Percentiles rank a stretch among this genome's conserved stretches.
These are phyloP conservation scores for Pachyrhizus erosus DNA, from an alignment of 306 rosid species.

Conservation along the genomic window DNA sequence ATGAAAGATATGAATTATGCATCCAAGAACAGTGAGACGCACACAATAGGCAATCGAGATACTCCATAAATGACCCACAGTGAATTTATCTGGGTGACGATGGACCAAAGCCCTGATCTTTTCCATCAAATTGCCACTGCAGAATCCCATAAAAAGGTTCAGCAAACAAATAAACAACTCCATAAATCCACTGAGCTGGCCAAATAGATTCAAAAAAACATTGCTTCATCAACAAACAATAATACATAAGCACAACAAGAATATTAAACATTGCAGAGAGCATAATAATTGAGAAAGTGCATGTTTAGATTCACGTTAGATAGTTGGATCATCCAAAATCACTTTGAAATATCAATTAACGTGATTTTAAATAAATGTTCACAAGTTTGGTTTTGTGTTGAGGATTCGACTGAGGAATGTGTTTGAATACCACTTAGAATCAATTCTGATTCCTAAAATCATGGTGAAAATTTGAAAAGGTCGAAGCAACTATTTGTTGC, in stretches of 20 bases:
- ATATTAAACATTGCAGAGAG: background rate
- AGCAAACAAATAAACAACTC: slow-evolving; percentile 35
- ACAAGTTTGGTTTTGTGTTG: background rate
- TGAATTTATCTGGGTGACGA: slow-evolving; percentile 82
- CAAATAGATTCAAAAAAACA: slow-evolving; percentile 32
- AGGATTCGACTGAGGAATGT: too few relatives aligned
- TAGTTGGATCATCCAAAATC: background rate
- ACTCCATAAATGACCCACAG: slow-evolving; percentile 58
- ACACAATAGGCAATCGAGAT: slow-evolving; percentile 29
- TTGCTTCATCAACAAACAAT: background rate
- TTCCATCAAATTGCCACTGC: slow-evolving; percentile 80
- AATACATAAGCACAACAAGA: background rate
- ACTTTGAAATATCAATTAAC: background rate
- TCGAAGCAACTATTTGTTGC: too few relatives aligned
- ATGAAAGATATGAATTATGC: slow-evolving; percentile 36
- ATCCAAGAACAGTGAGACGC: slow-evolving; percentile 39
- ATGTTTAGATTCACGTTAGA: background rate
- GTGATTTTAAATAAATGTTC: background rate
- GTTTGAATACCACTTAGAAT: too few relatives aligned
- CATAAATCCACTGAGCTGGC: slow-evolving; percentile 2
- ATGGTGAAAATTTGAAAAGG: too few relatives aligned
- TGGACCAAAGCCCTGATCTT: slow-evolving; percentile 76
- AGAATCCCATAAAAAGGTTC: slow-evolving; percentile 47
- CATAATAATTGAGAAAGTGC: slow-evolving; percentile 6
- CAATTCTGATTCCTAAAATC: too few relatives aligned